Conservation (phyloP, 2,329 filamentous ascomycete genomes). For the Neonectria neomacrospora region DNA sequence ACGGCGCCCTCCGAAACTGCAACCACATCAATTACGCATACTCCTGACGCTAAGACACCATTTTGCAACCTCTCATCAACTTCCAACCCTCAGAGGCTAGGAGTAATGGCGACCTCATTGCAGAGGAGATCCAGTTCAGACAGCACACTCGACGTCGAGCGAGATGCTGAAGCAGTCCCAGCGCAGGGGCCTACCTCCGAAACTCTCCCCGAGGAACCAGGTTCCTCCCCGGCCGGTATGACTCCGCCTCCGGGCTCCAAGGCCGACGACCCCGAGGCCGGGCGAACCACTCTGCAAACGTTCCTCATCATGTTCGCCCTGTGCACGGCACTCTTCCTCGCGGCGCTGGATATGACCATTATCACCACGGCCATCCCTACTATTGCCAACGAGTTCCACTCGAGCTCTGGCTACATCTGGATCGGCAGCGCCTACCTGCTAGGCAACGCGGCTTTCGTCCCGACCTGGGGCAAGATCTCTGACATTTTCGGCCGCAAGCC, state of each 20-base stretch:
- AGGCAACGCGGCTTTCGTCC: conserved; percentile 72
- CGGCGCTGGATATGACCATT: conserved; percentile 69
- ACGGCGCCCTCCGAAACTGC: conserved; percentile 31
- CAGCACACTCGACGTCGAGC: conserved; percentile 43
- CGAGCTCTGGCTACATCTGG: conserved; percentile 79
- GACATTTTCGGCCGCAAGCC: conserved; percentile 70
- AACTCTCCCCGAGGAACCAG: conserved; percentile 24
- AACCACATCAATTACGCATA: conserved; percentile 25
- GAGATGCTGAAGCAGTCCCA: conserved; percentile 29
- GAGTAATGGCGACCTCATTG: conserved; percentile 30
- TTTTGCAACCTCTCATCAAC: neutral
- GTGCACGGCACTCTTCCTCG: conserved; percentile 61
- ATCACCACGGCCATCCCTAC: conserved; percentile 75
- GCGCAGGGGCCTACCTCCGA: conserved; percentile 16
- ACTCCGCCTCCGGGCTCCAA: conserved; percentile 25
- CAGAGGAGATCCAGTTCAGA: conserved; percentile 45
- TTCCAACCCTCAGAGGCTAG: conserved; percentile 13
- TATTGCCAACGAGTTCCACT: conserved; percentile 71
- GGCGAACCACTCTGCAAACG: conserved; percentile 53
- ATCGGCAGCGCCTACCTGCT: conserved; percentile 80
- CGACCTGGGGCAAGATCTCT: conserved; percentile 74
- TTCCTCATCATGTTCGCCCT: conserved; percentile 55
- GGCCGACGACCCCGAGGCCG: conserved; percentile 47
- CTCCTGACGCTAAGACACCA: neutral
- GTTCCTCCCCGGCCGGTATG: conserved; percentile 21